These are phyloP conservation scores for Fusarium acutatum DNA, from an alignment of 2,329 filamentous ascomycete genomes.

Conservation along the genomic window DNA sequence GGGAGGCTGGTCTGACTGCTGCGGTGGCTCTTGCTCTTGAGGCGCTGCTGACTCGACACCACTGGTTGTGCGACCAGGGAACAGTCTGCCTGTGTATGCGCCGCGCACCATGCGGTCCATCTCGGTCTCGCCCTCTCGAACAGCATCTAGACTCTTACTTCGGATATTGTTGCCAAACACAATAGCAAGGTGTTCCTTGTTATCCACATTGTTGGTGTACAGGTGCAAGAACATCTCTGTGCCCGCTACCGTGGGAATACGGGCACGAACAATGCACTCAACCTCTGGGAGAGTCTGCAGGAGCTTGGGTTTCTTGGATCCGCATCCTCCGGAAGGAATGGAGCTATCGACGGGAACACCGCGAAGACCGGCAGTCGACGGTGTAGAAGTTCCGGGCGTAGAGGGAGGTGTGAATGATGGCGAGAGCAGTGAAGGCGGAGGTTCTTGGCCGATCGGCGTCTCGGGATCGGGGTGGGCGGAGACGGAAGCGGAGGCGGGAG, in stretches of 20 bases:
- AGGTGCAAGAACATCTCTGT: constrained; percentile 97
- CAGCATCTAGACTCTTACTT: constrained; percentile 74
- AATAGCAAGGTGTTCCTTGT: constrained; percentile 96
- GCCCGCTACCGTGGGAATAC: constrained; percentile 90
- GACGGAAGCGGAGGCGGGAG: constrained; percentile 19
- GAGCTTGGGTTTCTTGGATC: constrained; percentile 73
- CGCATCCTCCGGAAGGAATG: constrained; percentile 65
- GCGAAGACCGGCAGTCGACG: constrained; percentile 54
- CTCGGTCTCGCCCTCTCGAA: constrained; percentile 80
- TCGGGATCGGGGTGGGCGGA: constrained; percentile 25
- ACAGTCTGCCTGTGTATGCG: constrained; percentile 88
- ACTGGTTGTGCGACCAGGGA: constrained; percentile 83
- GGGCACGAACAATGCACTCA: constrained; percentile 91
- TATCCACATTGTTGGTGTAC: constrained; percentile 91
- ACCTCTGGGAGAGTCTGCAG: constrained; percentile 82
- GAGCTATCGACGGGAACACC: constrained; percentile 69
- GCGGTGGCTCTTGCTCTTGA: constrained; percentile 14
- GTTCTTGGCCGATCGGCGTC: constrained; percentile 42
- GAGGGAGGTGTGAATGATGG: constrained; percentile 81
- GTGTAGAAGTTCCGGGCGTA: constrained; percentile 68
- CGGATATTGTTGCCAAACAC: constrained; percentile 92
- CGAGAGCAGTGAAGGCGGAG: constrained; percentile 79
- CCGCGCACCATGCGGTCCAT: constrained; percentile 93
- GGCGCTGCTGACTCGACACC: constrained; percentile 58
- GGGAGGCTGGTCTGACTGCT: constrained; percentile 53